These are phyloP conservation scores for Cladophialophora immunda DNA, from an alignment of 2,329 filamentous ascomycete genomes.

Conservation along the genomic window DNA sequence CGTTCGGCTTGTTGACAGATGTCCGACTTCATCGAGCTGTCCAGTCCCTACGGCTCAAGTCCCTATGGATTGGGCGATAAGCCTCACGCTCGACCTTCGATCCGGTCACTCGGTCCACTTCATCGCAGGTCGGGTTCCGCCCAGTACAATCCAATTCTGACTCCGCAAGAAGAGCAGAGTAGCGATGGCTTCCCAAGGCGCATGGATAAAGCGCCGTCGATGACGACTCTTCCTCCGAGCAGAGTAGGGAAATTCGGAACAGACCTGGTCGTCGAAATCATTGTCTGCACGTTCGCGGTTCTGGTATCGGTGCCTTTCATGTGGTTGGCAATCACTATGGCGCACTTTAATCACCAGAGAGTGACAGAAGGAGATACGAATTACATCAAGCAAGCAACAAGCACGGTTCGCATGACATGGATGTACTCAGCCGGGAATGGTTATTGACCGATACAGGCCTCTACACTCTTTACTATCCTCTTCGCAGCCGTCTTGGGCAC, in stretches of 20 bases:
- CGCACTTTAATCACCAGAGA: conserved; percentile 16
- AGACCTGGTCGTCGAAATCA: conserved; percentile 30
- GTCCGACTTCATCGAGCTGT: conserved; percentile 24
- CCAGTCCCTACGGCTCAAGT: conserved; percentile 22
- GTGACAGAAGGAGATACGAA: conserved; percentile 24
- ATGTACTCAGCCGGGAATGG: background rate
- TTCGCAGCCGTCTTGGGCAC: conserved; percentile 38
- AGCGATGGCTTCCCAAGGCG: background rate
- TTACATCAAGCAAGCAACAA: conserved; percentile 26
- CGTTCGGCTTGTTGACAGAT: background rate
- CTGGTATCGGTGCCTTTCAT: conserved; percentile 26
- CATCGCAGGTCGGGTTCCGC: conserved; percentile 18
- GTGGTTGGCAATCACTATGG: conserved; percentile 28
- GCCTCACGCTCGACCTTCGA: conserved; percentile 3
- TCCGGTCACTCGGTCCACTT: conserved; percentile 15
- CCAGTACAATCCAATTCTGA: conserved; percentile 26
- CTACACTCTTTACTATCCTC: conserved; percentile 38
- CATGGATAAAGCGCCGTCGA: conserved; percentile 1
- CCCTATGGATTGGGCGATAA: background rate
- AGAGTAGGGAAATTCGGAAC: conserved; percentile 28
- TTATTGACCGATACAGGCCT: conserved; percentile 16
- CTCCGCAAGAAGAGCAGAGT: conserved; percentile 16
- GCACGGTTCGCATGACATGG: conserved; percentile 12
- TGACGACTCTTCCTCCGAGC: conserved; percentile 11
- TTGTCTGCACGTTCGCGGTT: conserved; percentile 26